Base-by-base conservation (phyloP, 2,329 filamentous ascomycete species). In the Phyllosticta ampelicida region DNA sequence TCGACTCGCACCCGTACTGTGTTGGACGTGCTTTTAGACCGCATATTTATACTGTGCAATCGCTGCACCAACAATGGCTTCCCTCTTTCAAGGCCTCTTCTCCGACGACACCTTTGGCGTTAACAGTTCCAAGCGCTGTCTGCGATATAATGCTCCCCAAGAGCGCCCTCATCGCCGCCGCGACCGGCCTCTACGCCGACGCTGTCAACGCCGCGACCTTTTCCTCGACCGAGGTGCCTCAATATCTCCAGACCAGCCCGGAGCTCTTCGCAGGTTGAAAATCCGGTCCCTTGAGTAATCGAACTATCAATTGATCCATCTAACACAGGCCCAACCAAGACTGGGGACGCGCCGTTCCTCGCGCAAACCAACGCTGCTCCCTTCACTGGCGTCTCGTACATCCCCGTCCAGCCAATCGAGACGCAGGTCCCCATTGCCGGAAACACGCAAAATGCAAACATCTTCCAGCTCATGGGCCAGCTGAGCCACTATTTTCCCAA, bases 381-480 rank as follows among this genome's bases (percentile, higher is more conserved):
- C 19, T 86, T 87, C 62, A 68, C 73, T 18, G 69, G 73, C 13
- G 78, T 82, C 9, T 80, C 83, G 5, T 89, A 83, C 66, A 81
- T 85, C 29, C 84, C 86, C 13, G 87, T 87, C 65, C 75, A 79
- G 53, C 87, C 87, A 53, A 74, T 90, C 59, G 85, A 89, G 73
- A 90, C 86, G 1, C 80, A 82, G 36, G 76, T 86, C 19, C 85
- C 86, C 0, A 86, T 90, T 54, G 67, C 77, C 55, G 85, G 85
- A 23, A 77, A 78, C 53, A 70, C 72, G 1, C 73, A 79, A 26
- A 80, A 85, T 65, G 74, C 78, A 62, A 86, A 82, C 70, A 87
- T 90, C 64, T 90, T 89, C 70, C 78, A 84, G 61, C 75, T 85
- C 66, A 85, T 88, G 77, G 87, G 85, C 5, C 80, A 84, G 61